Percentiles rank a stretch among this genome's conserved stretches.
Conservation (phyloP, 768 basidiomycete species). For the Boletus rufocinnamomeus region DNA sequence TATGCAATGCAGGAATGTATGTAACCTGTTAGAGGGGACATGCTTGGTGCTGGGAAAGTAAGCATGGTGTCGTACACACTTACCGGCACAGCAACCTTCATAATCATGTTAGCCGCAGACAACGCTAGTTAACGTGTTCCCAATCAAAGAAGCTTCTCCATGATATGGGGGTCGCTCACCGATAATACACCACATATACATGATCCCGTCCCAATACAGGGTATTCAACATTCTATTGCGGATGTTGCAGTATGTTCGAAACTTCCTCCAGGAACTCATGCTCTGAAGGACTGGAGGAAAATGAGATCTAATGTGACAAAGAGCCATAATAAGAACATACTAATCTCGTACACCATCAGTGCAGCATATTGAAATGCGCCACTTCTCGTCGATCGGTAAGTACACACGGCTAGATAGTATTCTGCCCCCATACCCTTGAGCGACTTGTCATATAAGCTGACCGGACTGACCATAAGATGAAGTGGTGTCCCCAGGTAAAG, state of each 20-base stretch:
- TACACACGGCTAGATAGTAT: slow-evolving; percentile 19
- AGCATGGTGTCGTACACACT: too few species aligned
- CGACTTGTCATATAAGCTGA: background rate
- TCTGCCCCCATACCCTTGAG: slow-evolving; percentile 6
- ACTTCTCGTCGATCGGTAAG: slow-evolving; percentile 14
- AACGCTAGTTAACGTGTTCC: too few species aligned
- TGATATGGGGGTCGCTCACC: slow-evolving; percentile 3
- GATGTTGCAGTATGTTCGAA: slow-evolving; percentile 20
- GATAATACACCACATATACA: slow-evolving; percentile 28
- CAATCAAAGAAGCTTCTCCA: background rate
- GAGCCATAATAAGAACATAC: slow-evolving; percentile 9
- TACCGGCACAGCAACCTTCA: too few species aligned
- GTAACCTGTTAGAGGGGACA: slow-evolving; percentile 5
- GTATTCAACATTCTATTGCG: slow-evolving; percentile 20
- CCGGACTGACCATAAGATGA: slow-evolving; percentile 22
- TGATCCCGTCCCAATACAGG: slow-evolving; percentile 29
- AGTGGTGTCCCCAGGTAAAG: slow-evolving; percentile 19
- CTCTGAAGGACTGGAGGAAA: slow-evolving; percentile 22
- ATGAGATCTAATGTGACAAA: background rate
- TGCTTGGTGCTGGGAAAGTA: background rate
- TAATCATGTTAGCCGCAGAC: too few species aligned
- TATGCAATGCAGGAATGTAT: slow-evolving; percentile 20
- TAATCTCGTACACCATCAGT: slow-evolving; percentile 23
- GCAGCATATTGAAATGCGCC: slow-evolving; percentile 14
- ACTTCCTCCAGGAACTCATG: slow-evolving; percentile 28